Percentiles rank a stretch among this genome's conserved stretches.
These are phyloP conservation scores for Saccharomyces hybrid DNA, from an alignment of 1,139 yeast species.

Conservation along the genomic window DNA sequence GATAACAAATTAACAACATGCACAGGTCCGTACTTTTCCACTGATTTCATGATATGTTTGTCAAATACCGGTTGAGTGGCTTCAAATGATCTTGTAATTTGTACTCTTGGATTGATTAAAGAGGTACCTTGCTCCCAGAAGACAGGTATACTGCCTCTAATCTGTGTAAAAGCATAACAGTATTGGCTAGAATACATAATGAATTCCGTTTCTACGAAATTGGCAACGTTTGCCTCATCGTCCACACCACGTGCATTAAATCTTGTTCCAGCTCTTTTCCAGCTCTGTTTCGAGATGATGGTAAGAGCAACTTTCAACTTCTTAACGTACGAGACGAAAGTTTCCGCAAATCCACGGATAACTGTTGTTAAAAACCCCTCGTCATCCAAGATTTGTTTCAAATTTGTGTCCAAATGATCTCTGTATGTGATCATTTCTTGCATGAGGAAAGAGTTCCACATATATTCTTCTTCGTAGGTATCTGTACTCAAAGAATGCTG, in stretches of 20 bases:
- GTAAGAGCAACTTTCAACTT: slow-evolving; percentile 53
- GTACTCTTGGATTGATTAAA: slow-evolving; percentile 73
- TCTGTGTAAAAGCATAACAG: slow-evolving; percentile 70
- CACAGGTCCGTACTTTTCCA: slow-evolving; percentile 74
- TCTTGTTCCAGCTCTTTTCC: slow-evolving; percentile 95
- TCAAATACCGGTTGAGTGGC: slow-evolving; percentile 91
- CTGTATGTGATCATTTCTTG: slow-evolving; percentile 71
- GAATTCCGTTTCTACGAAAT: slow-evolving; percentile 90
- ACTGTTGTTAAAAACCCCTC: slow-evolving; percentile 83
- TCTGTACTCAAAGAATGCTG: slow-evolving; percentile 42
- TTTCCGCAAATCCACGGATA: slow-evolving; percentile 90
- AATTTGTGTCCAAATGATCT: slow-evolving; percentile 54
- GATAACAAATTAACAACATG: slow-evolving; percentile 82
- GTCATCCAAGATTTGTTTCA: slow-evolving; percentile 55
- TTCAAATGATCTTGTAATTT: slow-evolving; percentile 80
- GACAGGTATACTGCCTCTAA: slow-evolving; percentile 91
- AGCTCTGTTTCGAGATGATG: slow-evolving; percentile 83
- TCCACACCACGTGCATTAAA: slow-evolving; percentile 92
- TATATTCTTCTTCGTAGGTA: slow-evolving; percentile 70
- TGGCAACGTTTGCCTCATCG: slow-evolving; percentile 91
- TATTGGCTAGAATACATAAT: slow-evolving; percentile 54
- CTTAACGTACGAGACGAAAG: slow-evolving; percentile 49
- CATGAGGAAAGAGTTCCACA: slow-evolving; percentile 97
- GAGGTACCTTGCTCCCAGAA: slow-evolving; percentile 97
- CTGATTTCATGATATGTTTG: slow-evolving; percentile 63